Percentiles rank a stretch among this genome's conserved stretches.
These are phyloP conservation scores for Cutaneotrichosporon dermatis DNA, from an alignment of 1,284 basidiomycete genomes.

Conservation along the genomic window DNA sequence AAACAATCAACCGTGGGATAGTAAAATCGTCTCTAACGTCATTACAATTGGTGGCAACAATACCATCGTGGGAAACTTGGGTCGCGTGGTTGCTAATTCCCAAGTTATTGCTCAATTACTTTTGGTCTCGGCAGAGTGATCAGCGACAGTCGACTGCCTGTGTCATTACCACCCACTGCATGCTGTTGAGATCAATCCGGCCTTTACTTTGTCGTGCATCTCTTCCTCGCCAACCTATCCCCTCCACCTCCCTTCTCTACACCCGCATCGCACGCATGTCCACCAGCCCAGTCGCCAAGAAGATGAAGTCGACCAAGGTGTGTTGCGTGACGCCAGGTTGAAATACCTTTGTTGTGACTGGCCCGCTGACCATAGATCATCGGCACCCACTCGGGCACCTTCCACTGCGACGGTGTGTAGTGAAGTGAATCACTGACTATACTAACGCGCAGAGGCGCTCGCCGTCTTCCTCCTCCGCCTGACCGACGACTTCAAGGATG, in stretches of 20 bases:
- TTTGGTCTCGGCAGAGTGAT: too few species aligned
- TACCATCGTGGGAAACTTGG: too few species aligned
- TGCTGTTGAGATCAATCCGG: background rate
- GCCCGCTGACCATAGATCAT: constrained; percentile 51
- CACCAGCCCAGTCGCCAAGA: constrained; percentile 34
- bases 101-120: too few species aligned
- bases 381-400: constrained; percentile 91
- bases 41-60: too few species aligned
- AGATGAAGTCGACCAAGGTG: constrained; percentile 46
- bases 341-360: background rate
- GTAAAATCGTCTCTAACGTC: too few species aligned
- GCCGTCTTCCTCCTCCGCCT: constrained; percentile 70
- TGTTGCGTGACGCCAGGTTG: background rate
- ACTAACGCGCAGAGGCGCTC: constrained; percentile 34
- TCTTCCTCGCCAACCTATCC: background rate
- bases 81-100: too few species aligned
- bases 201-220: background rate
- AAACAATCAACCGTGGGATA: too few species aligned
- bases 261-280: constrained; percentile 22
- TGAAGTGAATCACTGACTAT: too few species aligned
- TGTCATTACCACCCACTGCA: background rate
- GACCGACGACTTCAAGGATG: constrained; percentile 68
- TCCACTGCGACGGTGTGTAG: constrained; percentile 79
- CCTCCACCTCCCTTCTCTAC: background rate
- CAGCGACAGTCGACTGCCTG: too few species aligned